Conservation (phyloP, 2,329 filamentous ascomycete species). For the Trichophyton equinum region DNA sequence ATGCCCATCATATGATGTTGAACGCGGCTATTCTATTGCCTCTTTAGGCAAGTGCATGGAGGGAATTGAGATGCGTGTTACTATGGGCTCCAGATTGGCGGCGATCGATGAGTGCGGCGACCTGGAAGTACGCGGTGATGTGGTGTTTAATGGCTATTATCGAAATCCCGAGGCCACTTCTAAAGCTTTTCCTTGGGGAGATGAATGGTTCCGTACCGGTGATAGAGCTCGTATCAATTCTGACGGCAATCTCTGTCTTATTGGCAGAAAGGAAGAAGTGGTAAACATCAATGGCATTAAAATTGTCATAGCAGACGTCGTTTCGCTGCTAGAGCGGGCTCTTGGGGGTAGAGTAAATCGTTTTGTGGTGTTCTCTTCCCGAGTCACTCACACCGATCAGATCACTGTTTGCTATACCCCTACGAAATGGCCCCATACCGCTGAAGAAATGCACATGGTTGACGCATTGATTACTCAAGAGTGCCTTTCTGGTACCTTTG, state of each 20-base stretch:
- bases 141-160: slow-evolving; percentile 17
- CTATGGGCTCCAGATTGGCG: slow-evolving; percentile 15
- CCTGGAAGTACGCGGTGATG: slow-evolving; percentile 28
- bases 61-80: slow-evolving; percentile 19
- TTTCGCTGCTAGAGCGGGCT: slow-evolving; percentile 28
- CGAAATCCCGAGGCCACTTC: slow-evolving; percentile 13
- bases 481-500: not conserved
- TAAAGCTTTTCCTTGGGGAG: slow-evolving; percentile 12
- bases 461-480: not conserved
- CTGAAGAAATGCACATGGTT: slow-evolving; percentile 9
- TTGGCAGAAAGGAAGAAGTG: slow-evolving; percentile 32
- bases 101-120: slow-evolving; percentile 16
- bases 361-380: slow-evolving; percentile 31
- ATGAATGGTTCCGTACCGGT: slow-evolving; percentile 19
- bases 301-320: slow-evolving; percentile 27
- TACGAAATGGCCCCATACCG: slow-evolving; percentile 17
- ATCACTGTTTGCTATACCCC: slow-evolving; percentile 32
- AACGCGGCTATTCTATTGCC: slow-evolving; percentile 20
- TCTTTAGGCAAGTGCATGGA: slow-evolving; percentile 24
- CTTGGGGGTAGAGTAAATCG: not conserved
- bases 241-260: slow-evolving; percentile 26
- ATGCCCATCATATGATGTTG: slow-evolving; percentile 32
- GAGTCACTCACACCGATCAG: slow-evolving; percentile 26
- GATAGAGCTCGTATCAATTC: slow-evolving; percentile 22
- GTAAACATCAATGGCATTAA: slow-evolving; percentile 41